Percentiles rank a stretch among this genome's conserved stretches.
Conservation (phyloP, 257 asterid species). For the Penstemon davidsonii region DNA sequence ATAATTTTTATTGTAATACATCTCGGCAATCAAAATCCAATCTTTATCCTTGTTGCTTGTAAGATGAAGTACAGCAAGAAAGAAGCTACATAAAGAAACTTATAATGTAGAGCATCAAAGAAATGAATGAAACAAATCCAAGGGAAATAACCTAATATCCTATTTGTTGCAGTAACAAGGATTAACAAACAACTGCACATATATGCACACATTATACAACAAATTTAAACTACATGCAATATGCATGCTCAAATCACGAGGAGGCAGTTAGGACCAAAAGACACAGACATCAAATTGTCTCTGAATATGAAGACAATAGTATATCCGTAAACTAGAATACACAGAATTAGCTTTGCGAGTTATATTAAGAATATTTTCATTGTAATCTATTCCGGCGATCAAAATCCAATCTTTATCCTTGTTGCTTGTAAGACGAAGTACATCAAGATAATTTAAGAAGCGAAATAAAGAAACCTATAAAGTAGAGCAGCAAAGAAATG, state of each 20-base stretch:
- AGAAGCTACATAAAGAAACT: neutral
- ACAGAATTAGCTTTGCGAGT: neutral
- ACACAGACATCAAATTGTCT: slow-evolving; percentile 4
- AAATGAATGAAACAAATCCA: neutral
- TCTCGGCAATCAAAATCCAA: neutral
- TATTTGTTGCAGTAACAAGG: neutral
- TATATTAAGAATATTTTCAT: slow-evolving; percentile 1
- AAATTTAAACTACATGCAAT: no score
- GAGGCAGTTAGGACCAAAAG: slow-evolving; percentile 10
- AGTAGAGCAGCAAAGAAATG: neutral
- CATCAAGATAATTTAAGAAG: neutral
- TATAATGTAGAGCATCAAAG: neutral
- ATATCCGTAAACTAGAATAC: neutral
- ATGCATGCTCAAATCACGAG: neutral
- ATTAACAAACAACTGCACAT: neutral
- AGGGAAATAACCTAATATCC: slow-evolving; percentile 13
- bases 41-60: neutral
- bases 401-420: neutral
- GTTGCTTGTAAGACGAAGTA: slow-evolving; percentile 5
- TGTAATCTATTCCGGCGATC: slow-evolving; percentile 5
- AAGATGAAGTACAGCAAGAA: neutral
- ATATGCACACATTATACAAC: neutral
- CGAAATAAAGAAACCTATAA: neutral
- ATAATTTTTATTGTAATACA: slow-evolving; percentile 10
- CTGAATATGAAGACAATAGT: neutral